A percentile compares a stretch with the other conserved stretches of the same genome.
phyloP scores from a whole-genome alignment of 2,329 filamentous ascomycete genomes.

The Dothistroma septosporum region DNA sequence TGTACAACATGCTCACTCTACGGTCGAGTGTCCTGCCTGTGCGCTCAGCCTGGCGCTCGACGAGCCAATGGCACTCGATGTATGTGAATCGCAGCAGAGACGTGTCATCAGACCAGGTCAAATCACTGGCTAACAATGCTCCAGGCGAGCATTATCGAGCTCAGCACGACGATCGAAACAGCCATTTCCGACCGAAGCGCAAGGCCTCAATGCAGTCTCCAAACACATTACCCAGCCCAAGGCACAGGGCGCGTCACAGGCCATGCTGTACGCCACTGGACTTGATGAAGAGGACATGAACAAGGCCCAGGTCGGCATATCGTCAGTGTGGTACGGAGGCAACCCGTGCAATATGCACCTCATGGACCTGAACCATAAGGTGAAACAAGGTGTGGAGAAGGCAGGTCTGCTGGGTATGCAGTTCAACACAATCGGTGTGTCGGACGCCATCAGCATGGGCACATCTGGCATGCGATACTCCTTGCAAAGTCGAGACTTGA shows the following conservation, averaged over 20 bases:
- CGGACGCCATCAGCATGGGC: slow-evolving; percentile 96
- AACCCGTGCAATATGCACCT: slow-evolving; percentile 99
- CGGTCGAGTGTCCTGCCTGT: slow-evolving; percentile 10
- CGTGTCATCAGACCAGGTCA: neutral
- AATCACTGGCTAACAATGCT: slow-evolving; percentile 4
- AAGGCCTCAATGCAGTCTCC: slow-evolving; percentile 75
- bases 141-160: slow-evolving; percentile 22
- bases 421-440: slow-evolving; percentile 98
- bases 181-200: slow-evolving; percentile 22
- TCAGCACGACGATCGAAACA: slow-evolving; percentile 22
- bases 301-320: slow-evolving; percentile 97
- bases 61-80: slow-evolving; percentile 21
- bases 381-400: slow-evolving; percentile 67
- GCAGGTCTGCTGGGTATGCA: slow-evolving; percentile 85
- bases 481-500: slow-evolving; percentile 83
- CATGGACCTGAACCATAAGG: slow-evolving; percentile 76
- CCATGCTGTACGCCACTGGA: slow-evolving; percentile 97
- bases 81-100: slow-evolving; percentile 6
- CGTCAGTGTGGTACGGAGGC: slow-evolving; percentile 95
- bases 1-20: slow-evolving; percentile 12
- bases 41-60: slow-evolving; percentile 21
- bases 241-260: slow-evolving; percentile 95
- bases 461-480: slow-evolving; percentile 90
- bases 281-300: slow-evolving; percentile 81
- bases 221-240: slow-evolving; percentile 89